Conservation (phyloP, 2,329 filamentous ascomycete genomes). For the Diaporthe caulivora region DNA sequence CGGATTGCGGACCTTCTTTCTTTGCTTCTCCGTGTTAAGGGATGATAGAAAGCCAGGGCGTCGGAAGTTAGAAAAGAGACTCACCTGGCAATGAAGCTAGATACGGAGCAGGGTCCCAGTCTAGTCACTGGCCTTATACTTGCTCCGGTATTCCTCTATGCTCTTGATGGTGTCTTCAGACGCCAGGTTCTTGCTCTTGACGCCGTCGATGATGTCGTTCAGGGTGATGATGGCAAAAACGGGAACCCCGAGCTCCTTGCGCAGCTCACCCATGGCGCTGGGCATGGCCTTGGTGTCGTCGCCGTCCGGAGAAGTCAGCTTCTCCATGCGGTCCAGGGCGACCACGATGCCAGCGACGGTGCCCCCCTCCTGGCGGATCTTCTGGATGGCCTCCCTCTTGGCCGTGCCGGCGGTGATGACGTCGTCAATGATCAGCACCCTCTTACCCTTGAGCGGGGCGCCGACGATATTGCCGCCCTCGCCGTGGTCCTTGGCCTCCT, state of each 20-base stretch:
- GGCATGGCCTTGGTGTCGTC: slow-evolving; percentile 77
- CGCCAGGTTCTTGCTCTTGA: slow-evolving; percentile 71
- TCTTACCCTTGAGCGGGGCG: slow-evolving; percentile 84
- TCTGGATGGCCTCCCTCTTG: slow-evolving; percentile 90
- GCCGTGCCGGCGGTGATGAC: slow-evolving; percentile 97
- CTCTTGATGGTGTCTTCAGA: slow-evolving; percentile 72
- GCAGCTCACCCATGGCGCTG: slow-evolving; percentile 88
- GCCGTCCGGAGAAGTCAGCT: slow-evolving; percentile 72
- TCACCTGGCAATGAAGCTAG: slow-evolving; percentile 36
- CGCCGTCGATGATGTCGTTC: slow-evolving; percentile 82
- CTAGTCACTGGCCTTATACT: slow-evolving; percentile 72
- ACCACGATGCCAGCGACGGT: slow-evolving; percentile 89
- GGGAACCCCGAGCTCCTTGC: slow-evolving; percentile 85
- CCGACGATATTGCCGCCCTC: slow-evolving; percentile 96
- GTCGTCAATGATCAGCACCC: slow-evolving; percentile 92
- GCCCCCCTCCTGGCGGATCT: slow-evolving; percentile 89
- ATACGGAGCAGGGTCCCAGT: not conserved
- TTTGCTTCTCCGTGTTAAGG: slow-evolving; percentile 37
- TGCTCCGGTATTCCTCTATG: slow-evolving; percentile 79
- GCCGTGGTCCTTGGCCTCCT: slow-evolving; percentile 96
- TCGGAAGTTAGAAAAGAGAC: slow-evolving; percentile 33
- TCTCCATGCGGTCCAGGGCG: slow-evolving; percentile 89
- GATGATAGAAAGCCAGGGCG: slow-evolving; percentile 39
- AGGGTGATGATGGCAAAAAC: slow-evolving; percentile 87
- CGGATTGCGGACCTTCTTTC: slow-evolving; percentile 22